A percentile compares a stretch with the other conserved stretches of the same genome.
Evolutionary conservation across 2,329 filamentous ascomycete genomes (phyloP).

Genomic region (Sclerotinia sclerotiorum): DNA sequence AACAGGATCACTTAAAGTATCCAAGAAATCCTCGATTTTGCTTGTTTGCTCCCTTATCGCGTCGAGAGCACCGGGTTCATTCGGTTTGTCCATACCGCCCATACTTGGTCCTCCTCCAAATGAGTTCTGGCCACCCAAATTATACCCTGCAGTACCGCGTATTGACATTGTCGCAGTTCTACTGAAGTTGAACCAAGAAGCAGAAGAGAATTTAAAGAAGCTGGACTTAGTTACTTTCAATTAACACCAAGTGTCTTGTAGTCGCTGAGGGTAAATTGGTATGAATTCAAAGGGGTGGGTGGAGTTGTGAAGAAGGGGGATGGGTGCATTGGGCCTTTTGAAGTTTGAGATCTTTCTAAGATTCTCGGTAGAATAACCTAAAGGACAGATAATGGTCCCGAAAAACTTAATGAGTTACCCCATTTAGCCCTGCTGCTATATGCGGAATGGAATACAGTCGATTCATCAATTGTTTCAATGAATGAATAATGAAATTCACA

Average conservation of each 20-base stretch:
- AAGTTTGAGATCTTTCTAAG: conserved; percentile 11
- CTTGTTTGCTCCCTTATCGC: conserved; percentile 90
- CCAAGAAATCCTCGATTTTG: conserved; percentile 95
- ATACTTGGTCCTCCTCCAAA: conserved; percentile 42
- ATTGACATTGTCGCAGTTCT: conserved; percentile 51
- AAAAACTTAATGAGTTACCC: conserved; percentile 8
- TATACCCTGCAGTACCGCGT: conserved; percentile 52
- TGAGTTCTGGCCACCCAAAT: conserved; percentile 42
- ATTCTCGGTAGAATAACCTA: conserved; percentile 22
- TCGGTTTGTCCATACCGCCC: conserved; percentile 34
- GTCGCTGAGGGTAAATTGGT: background rate
- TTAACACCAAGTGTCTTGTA: background rate
- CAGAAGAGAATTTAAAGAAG: conserved; percentile 21
- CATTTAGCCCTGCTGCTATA: conserved; percentile 7
- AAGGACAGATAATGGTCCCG: conserved; percentile 6
- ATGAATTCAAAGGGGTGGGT: conserved; percentile 1
- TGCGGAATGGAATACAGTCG: background rate
- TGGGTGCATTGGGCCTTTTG: conserved; percentile 4
- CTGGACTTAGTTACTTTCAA: background rate
- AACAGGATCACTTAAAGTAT: conserved; percentile 82
- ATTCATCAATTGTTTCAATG: background rate
- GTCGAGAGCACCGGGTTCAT: conserved; percentile 59
- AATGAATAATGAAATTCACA: background rate
- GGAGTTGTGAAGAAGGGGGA: conserved; percentile 16
- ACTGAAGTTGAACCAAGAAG: conserved; percentile 34